Base-by-base conservation (phyloP, 257 asterid genomes). In the Datura wrightii region DNA sequence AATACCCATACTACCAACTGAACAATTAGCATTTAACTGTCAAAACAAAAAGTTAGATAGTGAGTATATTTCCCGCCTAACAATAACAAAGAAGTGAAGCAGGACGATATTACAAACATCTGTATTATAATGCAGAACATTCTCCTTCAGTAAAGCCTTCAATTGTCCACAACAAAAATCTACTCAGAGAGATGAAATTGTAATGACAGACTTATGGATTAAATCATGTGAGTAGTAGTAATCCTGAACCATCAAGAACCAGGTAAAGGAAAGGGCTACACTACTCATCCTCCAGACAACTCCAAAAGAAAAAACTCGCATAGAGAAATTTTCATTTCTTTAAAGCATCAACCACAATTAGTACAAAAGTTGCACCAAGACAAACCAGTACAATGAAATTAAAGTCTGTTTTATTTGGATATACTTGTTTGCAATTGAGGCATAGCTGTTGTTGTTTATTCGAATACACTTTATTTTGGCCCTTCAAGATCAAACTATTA, bases 11-110 rank as follows among this genome's bases (percentile, higher is more conserved):
- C n/a, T n/a, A n/a, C n/a, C n/a, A n/a, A n/a, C n/a, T n/a, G n/a
- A n/a, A n/a, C n/a, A n/a, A 84, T 92, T 97, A 81, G 87, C 94
- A 83, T 94, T 95, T 89, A 95, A 91, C 99, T 95, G 98, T 88
- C 82, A 90, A 70, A 71, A 65, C 79, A 83, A 85, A 86, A 80
- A 67, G 50, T 46, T 80, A 82, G 46, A 87, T 44, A 14, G 80
- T 88, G 41, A 89, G n/a, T n/a, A n/a, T 71, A 87, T 83, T 24
- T 80, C 84, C 65, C 80, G 34, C 46, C 44, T 56, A 83, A 53
- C 42, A 67, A 56, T 52, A 66, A 37, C 41, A 53, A 83, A 52
- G 79, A n/a, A 31, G 60, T 50, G 67, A 15, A 69, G 56, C 78
- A 67, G 24, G 37, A 67, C 7, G 53, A 16, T 36, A 69, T 53